Evolutionary conservation across 2,329 filamentous ascomycete species (phyloP).

Genomic region (Pestalotiopsis fici): DNA sequence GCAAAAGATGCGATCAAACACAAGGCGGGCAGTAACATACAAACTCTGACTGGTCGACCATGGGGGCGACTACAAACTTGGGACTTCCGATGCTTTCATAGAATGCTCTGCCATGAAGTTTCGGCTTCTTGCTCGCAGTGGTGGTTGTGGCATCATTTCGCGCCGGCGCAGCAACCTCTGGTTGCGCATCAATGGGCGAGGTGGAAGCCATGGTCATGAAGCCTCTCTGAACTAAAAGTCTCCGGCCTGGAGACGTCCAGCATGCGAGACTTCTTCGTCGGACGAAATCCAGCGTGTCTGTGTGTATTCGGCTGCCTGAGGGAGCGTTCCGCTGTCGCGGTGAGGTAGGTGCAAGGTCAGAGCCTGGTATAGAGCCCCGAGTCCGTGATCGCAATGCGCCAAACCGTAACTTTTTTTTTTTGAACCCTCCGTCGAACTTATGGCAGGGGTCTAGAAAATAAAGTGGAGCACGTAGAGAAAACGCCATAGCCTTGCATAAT

Average conservation of each 20-base stretch:
- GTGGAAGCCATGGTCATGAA: conserved; percentile 10
- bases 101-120: conserved; percentile 83
- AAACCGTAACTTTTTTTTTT: background rate
- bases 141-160: conserved; percentile 16
- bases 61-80: conserved; percentile 87
- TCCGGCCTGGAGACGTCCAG: conserved; percentile 10
- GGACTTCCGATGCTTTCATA: conserved; percentile 94
- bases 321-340: background rate
- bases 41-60: conserved; percentile 99
- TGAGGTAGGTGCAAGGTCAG: background rate
- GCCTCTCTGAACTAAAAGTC: conserved; percentile 10
- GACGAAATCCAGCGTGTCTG: conserved; percentile 6
- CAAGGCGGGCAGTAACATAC: conserved; percentile 53
- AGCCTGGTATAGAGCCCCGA: background rate
- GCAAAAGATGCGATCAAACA: background rate
- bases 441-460: background rate
- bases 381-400: background rate
- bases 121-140: conserved; percentile 40
- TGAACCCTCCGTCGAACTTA: background rate
- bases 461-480: background rate
- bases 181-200: background rate
- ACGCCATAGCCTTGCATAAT: conserved; percentile 6
- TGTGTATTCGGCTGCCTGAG: background rate
- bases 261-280: background rate
- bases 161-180: conserved; percentile 6